Evolutionary conservation across 1,284 basidiomycete genomes (phyloP).

Genomic region (Pseudozyma sp.): DNA sequence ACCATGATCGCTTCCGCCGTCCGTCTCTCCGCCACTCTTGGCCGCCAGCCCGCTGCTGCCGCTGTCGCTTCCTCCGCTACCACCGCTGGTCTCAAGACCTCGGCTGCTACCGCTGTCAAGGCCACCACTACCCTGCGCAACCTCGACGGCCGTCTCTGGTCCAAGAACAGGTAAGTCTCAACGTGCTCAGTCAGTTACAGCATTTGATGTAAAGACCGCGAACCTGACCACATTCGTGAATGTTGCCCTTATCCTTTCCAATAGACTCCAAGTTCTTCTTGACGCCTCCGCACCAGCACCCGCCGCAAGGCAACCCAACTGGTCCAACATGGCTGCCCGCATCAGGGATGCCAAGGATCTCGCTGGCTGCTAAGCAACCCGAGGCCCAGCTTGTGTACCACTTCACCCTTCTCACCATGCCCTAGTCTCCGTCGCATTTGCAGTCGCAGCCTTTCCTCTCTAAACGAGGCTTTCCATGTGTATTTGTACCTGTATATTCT

Average conservation of each 20-base stretch:
- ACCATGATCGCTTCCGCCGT: conserved; percentile 48
- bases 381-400: neutral
- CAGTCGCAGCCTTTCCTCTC: conserved; percentile 10
- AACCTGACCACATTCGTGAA: conserved; percentile 1
- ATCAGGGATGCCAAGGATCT: conserved; percentile 46
- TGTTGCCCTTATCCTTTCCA: neutral
- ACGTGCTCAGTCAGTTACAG: neutral
- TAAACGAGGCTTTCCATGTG: conserved; percentile 12
- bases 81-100: conserved; percentile 49
- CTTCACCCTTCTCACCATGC: neutral
- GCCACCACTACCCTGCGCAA: conserved; percentile 35
- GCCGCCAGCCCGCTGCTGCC: conserved; percentile 38
- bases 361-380: conserved; percentile 37
- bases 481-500: conserved; percentile 32
- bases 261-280: conserved; percentile 35
- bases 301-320: conserved; percentile 39
- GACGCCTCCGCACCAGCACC: conserved; percentile 34
- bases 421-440: conserved; percentile 5
- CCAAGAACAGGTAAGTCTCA: conserved; percentile 42
- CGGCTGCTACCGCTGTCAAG: conserved; percentile 28
- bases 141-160: conserved; percentile 45
- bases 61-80: conserved; percentile 27
- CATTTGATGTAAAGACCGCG: neutral
- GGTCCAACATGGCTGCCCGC: conserved; percentile 44
- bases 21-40: conserved; percentile 48